These are phyloP conservation scores for Fusarium humuli DNA, from an alignment of 2,329 filamentous ascomycete genomes.

Conservation along the genomic window DNA sequence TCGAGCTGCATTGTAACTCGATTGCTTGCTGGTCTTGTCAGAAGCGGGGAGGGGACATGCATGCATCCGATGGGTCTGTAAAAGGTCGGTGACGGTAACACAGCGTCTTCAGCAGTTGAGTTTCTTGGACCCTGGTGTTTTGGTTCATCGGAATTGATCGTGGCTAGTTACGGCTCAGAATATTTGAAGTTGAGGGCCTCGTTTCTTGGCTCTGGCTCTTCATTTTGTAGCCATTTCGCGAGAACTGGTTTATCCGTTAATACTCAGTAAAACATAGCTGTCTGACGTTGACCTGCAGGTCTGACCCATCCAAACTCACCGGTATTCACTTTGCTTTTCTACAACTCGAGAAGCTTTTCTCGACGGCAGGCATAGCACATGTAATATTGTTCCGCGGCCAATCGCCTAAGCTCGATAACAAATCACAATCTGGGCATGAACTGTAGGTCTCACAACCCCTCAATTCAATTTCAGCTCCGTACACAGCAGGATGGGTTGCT, in stretches of 20 bases:
- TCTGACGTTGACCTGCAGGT: not conserved
- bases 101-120: not conserved
- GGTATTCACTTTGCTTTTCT: constrained; percentile 6
- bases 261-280: not conserved
- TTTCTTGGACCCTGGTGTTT: constrained; percentile 8
- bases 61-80: constrained; percentile 6
- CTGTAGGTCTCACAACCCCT: constrained; percentile 31
- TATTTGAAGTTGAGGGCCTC: not conserved
- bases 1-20: not conserved
- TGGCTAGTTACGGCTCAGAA: not conserved
- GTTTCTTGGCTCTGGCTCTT: not conserved
- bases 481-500: not conserved
- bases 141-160: not conserved
- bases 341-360: not conserved
- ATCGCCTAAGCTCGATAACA: not conserved
- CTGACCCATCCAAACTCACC: not conserved
- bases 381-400: not conserved
- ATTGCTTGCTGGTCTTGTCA: not conserved
- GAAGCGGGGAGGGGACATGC: constrained; percentile 10
- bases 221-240: not conserved
- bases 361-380: not conserved
- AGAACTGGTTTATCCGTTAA: not conserved
- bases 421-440: not conserved
- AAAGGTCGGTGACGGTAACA: constrained; percentile 5
- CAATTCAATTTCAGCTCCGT: constrained; percentile 3